Evolutionary conservation across 2,329 filamentous ascomycete species (phyloP), one percentile per base, ranked within the genome.

Genomic region (Exophiala bonariae): DNA sequence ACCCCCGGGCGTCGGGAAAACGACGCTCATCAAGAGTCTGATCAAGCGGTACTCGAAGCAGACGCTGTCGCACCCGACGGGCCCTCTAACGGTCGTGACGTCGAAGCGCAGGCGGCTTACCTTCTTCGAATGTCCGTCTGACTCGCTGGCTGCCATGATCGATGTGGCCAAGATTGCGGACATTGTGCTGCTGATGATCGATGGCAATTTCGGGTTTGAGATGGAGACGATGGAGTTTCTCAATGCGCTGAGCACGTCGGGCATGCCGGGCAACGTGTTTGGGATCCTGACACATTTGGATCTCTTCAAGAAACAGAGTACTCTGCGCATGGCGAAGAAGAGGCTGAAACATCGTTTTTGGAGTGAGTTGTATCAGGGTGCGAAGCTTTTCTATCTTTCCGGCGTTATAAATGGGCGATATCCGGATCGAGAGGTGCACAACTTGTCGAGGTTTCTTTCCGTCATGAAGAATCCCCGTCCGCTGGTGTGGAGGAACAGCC

Each of bases 201-300:
- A 99, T 65, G 95, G 93, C 46, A 97, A 97, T 71, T 99, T 87
- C 63, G 95, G 93, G 11, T 99, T 99, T 64, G 93, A 99, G 72
- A 99, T 99, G 93, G 93, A 99, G 77, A 99, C 93, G 0, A 99
- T 99, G 93, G 93, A 99, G 70, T 99, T 99, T 53, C 74, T 99
- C 63, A 97, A 96, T 60, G 85, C 96, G 14, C 76, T 99, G 41
- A 86, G 88, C n/a, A 83, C 89, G 2, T 95, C 88, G 22, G 93
- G 93, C 67, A 97, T 99, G 92, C 93, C 95, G 0, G 92, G 93
- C 56, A 99, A 99, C 61, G 91, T 99, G 30, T 97, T 99, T 65
- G 93, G 93, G 42, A 91, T 99, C 47, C 79, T 99, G 35, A 97
- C 93, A 13, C 95, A 99, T 74, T 77, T 99, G 51, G 93, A 99